Evolutionary conservation across 257 asterid species (phyloP).

Genomic region (Solanum chmielewskii): DNA sequence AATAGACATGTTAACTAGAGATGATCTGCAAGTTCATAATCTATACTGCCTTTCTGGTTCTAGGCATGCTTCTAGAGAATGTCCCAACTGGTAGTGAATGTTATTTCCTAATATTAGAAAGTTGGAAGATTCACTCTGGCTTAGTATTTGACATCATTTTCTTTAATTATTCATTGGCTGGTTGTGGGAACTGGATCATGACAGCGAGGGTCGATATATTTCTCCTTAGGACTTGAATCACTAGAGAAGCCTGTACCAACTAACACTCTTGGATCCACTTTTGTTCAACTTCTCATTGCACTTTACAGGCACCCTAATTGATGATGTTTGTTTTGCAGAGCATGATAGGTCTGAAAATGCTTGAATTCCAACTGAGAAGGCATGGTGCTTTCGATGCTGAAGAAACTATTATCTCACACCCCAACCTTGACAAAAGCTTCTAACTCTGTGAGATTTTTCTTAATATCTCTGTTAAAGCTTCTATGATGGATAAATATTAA

Average conservation of each 20-base stretch:
- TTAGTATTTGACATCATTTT: neutral
- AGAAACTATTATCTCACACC: constrained; percentile 56
- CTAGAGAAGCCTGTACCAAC: neutral
- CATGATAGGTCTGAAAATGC: too few species aligned
- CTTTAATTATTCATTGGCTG: neutral
- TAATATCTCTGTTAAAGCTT: neutral
- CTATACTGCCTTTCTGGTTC: neutral
- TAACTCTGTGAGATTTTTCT: constrained; percentile 43
- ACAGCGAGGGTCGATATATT: neutral
- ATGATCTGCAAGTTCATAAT: neutral
- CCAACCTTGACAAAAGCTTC: constrained; percentile 55
- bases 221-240: neutral
- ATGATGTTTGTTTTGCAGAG: constrained; percentile 1
- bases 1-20: too few species aligned
- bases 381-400: constrained; percentile 38
- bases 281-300: neutral
- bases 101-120: neutral
- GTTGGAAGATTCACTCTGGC: neutral
- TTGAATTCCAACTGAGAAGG: too few species aligned
- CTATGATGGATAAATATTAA: too few species aligned
- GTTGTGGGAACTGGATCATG: neutral
- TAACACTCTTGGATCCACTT: neutral
- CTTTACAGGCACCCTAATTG: neutral
- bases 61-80: neutral
- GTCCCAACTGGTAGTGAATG: neutral